A percentile compares a stretch with the other conserved stretches of the same genome.
Conservation (phyloP, 2,329 filamentous ascomycete genomes). For the Clonostachys sp. region DNA sequence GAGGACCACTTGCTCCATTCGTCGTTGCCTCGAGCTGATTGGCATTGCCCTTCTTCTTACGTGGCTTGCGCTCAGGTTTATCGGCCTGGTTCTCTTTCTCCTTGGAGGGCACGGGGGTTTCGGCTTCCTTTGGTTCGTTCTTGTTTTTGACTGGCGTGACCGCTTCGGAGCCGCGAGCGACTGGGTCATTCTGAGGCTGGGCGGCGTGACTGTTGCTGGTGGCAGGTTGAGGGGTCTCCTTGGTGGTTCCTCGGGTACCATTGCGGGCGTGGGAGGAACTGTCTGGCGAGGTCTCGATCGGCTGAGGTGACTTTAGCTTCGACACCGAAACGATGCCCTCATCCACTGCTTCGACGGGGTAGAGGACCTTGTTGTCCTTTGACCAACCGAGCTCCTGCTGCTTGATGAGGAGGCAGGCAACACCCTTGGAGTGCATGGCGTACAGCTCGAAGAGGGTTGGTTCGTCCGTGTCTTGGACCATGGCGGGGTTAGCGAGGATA, state of each 20-base stretch:
- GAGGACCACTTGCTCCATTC: constrained; percentile 27
- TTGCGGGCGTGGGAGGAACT: constrained; percentile 11
- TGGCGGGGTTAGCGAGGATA: constrained; percentile 70
- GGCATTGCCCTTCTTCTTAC: constrained; percentile 64
- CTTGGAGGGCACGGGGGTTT: constrained; percentile 30
- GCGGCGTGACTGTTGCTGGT: constrained; percentile 5
- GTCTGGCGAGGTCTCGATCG: constrained; percentile 21
- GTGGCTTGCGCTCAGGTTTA: constrained; percentile 55
- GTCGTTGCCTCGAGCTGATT: constrained; percentile 37
- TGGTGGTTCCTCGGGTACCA: constrained; percentile 23
- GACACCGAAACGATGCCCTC: constrained; percentile 71
- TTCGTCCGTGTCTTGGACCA: constrained; percentile 60
- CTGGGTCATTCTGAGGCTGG: constrained; percentile 15
- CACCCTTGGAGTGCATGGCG: constrained; percentile 94
- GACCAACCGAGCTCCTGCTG: constrained; percentile 90
- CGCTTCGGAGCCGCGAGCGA: constrained; percentile 11
- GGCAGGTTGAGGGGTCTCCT: constrained; percentile 23
- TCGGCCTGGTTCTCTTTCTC: constrained; percentile 37
- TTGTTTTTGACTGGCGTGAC: constrained; percentile 30
- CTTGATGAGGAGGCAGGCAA: constrained; percentile 84
- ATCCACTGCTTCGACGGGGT: constrained; percentile 70
- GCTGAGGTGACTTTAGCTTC: constrained; percentile 56
- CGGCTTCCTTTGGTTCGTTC: constrained; percentile 42
- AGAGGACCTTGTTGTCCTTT: constrained; percentile 80
- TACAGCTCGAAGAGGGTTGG: constrained; percentile 88